These are phyloP conservation scores for Ilex asprella DNA, from an alignment of 257 asterid species.

Conservation along the genomic window DNA sequence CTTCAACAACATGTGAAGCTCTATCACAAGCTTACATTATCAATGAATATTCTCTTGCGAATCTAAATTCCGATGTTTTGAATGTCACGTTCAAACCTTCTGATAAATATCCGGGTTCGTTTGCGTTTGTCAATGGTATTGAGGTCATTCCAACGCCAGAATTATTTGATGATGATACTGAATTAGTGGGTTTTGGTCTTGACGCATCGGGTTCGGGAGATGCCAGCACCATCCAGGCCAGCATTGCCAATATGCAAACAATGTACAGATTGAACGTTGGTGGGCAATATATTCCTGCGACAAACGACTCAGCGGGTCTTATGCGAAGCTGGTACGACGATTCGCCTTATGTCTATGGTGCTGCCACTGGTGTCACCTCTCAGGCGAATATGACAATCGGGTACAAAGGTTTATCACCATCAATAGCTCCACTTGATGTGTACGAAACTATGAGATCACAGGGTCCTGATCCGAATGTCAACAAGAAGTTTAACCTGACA, in stretches of 20 bases:
- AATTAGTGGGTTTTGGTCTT: too few relatives aligned
- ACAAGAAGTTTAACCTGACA: slow-evolving; percentile 54
- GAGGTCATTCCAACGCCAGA: slow-evolving; percentile 60
- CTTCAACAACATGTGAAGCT: slow-evolving; percentile 44
- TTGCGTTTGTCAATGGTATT: slow-evolving; percentile 70
- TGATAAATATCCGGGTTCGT: slow-evolving; percentile 15
- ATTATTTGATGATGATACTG: slow-evolving; percentile 27
- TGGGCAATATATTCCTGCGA: slow-evolving; percentile 44
- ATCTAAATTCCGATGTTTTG: slow-evolving; percentile 21
- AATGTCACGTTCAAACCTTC: slow-evolving; percentile 57
- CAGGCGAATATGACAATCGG: slow-evolving; percentile 26
- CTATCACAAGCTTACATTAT: slow-evolving; percentile 53
- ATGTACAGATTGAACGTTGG: slow-evolving; percentile 68
- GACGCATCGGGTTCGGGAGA: background rate
- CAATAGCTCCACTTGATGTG: slow-evolving; percentile 45
- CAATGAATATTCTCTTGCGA: slow-evolving; percentile 36
- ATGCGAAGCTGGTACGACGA: slow-evolving; percentile 69
- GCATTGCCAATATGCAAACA: slow-evolving; percentile 35
- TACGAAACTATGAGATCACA: slow-evolving; percentile 47
- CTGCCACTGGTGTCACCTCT: slow-evolving; percentile 42
- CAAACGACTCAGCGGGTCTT: slow-evolving; percentile 28
- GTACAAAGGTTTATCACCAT: slow-evolving; percentile 23
- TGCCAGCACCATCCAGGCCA: slow-evolving; percentile 17
- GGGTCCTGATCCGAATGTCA: slow-evolving; percentile 50
- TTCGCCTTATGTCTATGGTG: slow-evolving; percentile 52